Evolutionary conservation across 2,329 filamentous ascomycete genomes (phyloP), one percentile per base, ranked within the genome.

Genomic region (Phyllosticta ampelicida): DNA sequence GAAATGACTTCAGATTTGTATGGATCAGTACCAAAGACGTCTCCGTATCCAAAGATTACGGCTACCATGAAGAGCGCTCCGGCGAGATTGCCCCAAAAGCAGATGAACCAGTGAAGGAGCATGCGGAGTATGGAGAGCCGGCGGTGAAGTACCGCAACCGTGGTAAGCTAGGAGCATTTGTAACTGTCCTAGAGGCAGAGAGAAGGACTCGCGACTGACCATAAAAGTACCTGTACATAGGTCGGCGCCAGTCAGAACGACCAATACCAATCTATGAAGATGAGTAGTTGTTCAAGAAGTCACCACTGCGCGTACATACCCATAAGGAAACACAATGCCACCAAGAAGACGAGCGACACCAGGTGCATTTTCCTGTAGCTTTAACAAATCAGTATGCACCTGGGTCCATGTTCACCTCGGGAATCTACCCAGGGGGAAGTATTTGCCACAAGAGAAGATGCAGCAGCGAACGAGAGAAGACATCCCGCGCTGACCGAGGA

Each of bases 401-500:
- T 19, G 18, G 5, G 2, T 23, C 19, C 11, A 1, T 20, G n/a
- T n/a, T n/a, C n/a, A n/a, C n/a, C n/a, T 23, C 3, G 6, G 18
- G 8, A 28, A 28, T n/a, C 16, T 10, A 30, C 57, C 57, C 57
- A 59, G 2, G 57, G 52, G 16, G 51, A 54, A 9, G 56, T 59
- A 23, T 59, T 59, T 9, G 56, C 56, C 5, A 53, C 54, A 5
- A 59, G 20, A 19, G 51, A 59, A 19, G 56, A 59, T 10, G 56
- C 56, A 1, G 51, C 52, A 6, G 56, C 79, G 61, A 83, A 81
- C 1, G 76, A 72, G 1, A 82, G 68, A 5, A 82, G 66, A 58
- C 74, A 75, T 0, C 80, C 80, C 4, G 78, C 78, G 51, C 78
- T 76, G 48, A 81, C 73, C 3, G 75, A 69, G 60, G 76, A 79